Evolutionary conservation across 2,329 filamentous ascomycete species (phyloP), one percentile per base, ranked within the genome.

Genomic region (Xylaria polymorpha): DNA sequence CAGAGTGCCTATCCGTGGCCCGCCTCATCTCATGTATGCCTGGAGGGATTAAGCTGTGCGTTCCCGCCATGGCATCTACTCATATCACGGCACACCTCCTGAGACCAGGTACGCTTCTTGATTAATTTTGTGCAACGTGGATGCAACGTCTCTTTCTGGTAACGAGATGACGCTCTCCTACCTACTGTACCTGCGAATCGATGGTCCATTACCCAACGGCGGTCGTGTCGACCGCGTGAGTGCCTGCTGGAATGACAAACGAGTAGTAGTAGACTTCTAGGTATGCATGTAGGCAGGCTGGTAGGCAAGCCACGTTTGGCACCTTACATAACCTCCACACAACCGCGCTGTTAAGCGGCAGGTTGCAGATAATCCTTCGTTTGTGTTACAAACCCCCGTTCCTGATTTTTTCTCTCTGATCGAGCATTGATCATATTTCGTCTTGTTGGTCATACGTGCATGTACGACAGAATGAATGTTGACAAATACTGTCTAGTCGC

Each of bases 131-230:
- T 67, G 32, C 44, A 25, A 67, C 61, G 56, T 64, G 22, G 61
- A 60, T 60, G 67, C 48, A 63, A 69, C 67, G 59, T 66, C 58
- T 56, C 59, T 55, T 55, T 29, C 46, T 39, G 63, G 59, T 46
- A 44, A 51, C 58, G 20, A 55, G 61, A 62, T 53, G 44, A 58
- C 55, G 35, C 41, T 14, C 53, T 22, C 43, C 18, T 22, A 44
- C 55, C 37, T 43, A 20, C n/a, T n/a, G n/a, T n/a, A n/a, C 41
- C 51, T 18, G 51, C 25, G 41, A 37, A 44, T 35, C 48, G 18
- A 57, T 53, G 44, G 32, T 44, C 43, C 50, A 56, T 43, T 57
- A 53, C 57, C 44, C 48, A 48, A 56, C 29, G 20, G 64, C 35
- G n/a, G 29, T 25, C 35, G 35, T 55, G 35, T 35, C 35, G 10